Evolutionary conservation across 1,284 basidiomycete genomes (phyloP), one percentile per base, ranked within the genome.

Genomic region (Ganoderma multipileum): DNA sequence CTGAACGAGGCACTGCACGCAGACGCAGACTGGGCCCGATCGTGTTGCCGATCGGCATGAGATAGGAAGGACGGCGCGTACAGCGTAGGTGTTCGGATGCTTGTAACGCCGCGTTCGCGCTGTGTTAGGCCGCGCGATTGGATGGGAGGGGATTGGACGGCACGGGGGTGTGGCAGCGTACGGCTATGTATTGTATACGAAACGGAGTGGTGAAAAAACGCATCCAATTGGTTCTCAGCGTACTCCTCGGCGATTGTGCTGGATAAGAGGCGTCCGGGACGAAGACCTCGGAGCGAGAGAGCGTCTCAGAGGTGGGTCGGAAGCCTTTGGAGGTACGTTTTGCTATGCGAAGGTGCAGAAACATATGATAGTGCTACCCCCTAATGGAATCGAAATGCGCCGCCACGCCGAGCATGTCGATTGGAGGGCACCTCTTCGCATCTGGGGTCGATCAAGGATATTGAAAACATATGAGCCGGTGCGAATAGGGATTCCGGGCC

Each of bases 161-260:
- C 47, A 26, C 47, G 47, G 47, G 23, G 11, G 26, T 14, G 47
- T 26, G 47, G 23, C 23, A 26, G 47, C 12, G 23, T 11, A 42
- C 18, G 9, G 47, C 23, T 3, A 52, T 14, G 47, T 26, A 52
- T 52, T 52, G 47, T 14, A 26, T 23, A 26, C 6, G 47, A 52
- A 42, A 16, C 23, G 23, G 23, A 1, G 12, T 26, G 23, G 47
- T 28, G 47, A 28, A 52, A 14, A 28, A 52, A 14, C 26, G 47
- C 5, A 52, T 26, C 11, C n/a, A 26, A 28, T 52, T 52, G 23
- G 23, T 12, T 52, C 23, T 52, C n/a, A 4, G 26, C 26, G 47
- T 52, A 52, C 23, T 52, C 47, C 47, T 52, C 47, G 47, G 47
- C 47, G 47, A 52, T 52, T 52, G 47, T 52, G 47, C 47, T 26